These are phyloP conservation scores for Botrytis byssoidea DNA, from an alignment of 2,329 filamentous ascomycete genomes.

Conservation along the genomic window DNA sequence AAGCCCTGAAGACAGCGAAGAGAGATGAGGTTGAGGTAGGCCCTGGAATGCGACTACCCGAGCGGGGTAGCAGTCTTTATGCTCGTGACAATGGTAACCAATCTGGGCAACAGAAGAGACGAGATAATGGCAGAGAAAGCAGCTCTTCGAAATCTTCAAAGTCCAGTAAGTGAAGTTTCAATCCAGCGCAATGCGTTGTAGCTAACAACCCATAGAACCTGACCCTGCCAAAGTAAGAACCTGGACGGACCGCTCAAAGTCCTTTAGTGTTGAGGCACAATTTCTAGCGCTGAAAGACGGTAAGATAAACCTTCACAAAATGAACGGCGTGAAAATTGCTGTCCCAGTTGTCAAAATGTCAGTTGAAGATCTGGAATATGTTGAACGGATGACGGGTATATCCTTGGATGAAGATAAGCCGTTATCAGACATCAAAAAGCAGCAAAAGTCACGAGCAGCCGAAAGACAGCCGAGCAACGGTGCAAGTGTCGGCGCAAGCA, in stretches of 20 bases:
- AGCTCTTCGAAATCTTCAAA: conserved; percentile 57
- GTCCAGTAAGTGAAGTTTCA: conserved; percentile 60
- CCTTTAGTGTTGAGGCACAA: conserved; percentile 95
- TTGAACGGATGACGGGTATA: conserved; percentile 81
- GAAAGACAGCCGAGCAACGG: conserved; percentile 32
- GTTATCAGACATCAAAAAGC: conserved; percentile 72
- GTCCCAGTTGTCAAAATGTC: conserved; percentile 97
- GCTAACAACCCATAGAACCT: conserved; percentile 58
- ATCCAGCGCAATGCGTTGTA: neutral
- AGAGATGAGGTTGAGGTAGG: conserved; percentile 72
- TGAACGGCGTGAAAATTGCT: conserved; percentile 97
- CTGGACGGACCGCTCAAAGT: conserved; percentile 93
- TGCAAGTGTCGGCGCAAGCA: conserved; percentile 62
- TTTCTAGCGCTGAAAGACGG: conserved; percentile 93
- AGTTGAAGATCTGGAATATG: conserved; percentile 88
- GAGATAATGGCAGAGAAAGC: conserved; percentile 64
- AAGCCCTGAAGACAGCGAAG: conserved; percentile 63
- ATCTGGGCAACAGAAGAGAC: conserved; percentile 68
- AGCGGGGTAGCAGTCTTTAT: conserved; percentile 76
- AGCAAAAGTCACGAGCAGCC: conserved; percentile 29
- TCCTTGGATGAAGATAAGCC: conserved; percentile 92
- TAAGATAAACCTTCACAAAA: conserved; percentile 96
- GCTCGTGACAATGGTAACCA: conserved; percentile 65
- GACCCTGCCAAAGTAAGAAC: conserved; percentile 79
- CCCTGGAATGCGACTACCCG: conserved; percentile 70